These are phyloP conservation scores for Myriosclerotinia scirpicola DNA, from an alignment of 2,329 filamentous ascomycete genomes.

Conservation along the genomic window DNA sequence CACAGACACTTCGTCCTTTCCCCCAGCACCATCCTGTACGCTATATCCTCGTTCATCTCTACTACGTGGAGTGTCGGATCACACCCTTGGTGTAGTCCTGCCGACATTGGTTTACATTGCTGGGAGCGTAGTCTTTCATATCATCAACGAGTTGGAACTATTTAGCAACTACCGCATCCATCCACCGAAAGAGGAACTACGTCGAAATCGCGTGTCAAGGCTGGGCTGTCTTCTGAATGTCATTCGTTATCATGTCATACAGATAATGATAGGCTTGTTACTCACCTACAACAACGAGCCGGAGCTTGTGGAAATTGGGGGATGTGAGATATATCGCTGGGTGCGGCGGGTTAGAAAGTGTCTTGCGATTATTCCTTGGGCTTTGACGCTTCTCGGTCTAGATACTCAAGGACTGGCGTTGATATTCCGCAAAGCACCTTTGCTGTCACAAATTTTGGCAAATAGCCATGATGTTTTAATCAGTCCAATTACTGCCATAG, in stretches of 20 bases:
- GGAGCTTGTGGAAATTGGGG: slow-evolving; percentile 3
- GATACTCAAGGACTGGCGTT: slow-evolving; percentile 10
- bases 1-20: neutral
- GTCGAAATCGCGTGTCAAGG: slow-evolving; percentile 19
- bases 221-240: slow-evolving; percentile 15
- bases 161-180: slow-evolving; percentile 18
- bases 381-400: slow-evolving; percentile 1
- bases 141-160: slow-evolving; percentile 3
- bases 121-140: slow-evolving; percentile 12
- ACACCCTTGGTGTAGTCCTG: slow-evolving; percentile 10
- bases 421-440: neutral
- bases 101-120: slow-evolving; percentile 16
- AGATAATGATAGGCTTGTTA: slow-evolving; percentile 11
- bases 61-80: slow-evolving; percentile 7
- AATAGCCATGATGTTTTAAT: neutral
- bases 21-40: neutral
- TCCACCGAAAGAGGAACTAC: slow-evolving; percentile 13
- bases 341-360: slow-evolving; percentile 1
- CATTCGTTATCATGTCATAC: slow-evolving; percentile 19
- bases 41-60: slow-evolving; percentile 1
- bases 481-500: neutral
- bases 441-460: neutral
- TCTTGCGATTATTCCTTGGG: neutral
- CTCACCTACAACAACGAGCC: slow-evolving; percentile 12
- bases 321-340: slow-evolving; percentile 10